Conservation (phyloP, 352 stramenopile species). For the Phytophthora podocarpi region DNA sequence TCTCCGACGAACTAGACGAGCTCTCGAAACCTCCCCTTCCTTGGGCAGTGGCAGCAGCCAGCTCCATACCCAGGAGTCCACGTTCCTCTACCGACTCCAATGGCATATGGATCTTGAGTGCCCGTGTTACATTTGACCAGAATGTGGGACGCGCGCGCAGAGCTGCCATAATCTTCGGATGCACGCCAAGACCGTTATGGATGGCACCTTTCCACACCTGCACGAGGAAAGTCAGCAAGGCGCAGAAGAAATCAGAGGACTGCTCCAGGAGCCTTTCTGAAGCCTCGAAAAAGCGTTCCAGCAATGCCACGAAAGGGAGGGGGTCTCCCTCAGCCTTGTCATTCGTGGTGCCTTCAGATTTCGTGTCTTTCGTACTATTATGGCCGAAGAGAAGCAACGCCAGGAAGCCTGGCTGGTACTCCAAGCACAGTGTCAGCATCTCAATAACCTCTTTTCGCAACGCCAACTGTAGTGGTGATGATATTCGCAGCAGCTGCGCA, state of each 20-base stretch:
- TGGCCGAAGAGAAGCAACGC: slow-evolving; percentile 54
- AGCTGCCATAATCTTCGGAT: slow-evolving; percentile 51
- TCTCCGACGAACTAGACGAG: slow-evolving; percentile 16
- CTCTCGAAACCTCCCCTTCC: slow-evolving; percentile 20
- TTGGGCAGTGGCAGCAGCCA: slow-evolving; percentile 35
- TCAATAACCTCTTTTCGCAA: slow-evolving; percentile 54
- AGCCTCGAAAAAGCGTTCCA: slow-evolving; percentile 59
- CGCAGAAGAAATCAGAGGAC: slow-evolving; percentile 61
- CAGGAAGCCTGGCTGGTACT: slow-evolving; percentile 68
- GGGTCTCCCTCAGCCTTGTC: slow-evolving; percentile 23
- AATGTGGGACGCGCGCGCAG: slow-evolving; percentile 47
- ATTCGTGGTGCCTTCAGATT: slow-evolving; percentile 17
- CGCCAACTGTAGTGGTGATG: slow-evolving; percentile 21
- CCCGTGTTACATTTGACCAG: slow-evolving; percentile 64
- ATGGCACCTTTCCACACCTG: slow-evolving; percentile 62
- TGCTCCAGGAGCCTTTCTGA: slow-evolving; percentile 67
- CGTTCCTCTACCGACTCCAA: slow-evolving; percentile 46
- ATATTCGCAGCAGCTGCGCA: slow-evolving; percentile 37
- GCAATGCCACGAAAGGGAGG: slow-evolving; percentile 40
- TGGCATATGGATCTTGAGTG: slow-evolving; percentile 63
- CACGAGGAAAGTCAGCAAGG: slow-evolving; percentile 57
- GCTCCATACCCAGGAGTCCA: slow-evolving; percentile 44
- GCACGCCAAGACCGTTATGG: slow-evolving; percentile 41
- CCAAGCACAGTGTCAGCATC: slow-evolving; percentile 56
- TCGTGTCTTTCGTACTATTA: slow-evolving; percentile 10